Evolutionary conservation across 179 eudicot genomes (phyloP), one percentile per base, ranked within the genome.

Genomic region (Pouteria campechiana): DNA sequence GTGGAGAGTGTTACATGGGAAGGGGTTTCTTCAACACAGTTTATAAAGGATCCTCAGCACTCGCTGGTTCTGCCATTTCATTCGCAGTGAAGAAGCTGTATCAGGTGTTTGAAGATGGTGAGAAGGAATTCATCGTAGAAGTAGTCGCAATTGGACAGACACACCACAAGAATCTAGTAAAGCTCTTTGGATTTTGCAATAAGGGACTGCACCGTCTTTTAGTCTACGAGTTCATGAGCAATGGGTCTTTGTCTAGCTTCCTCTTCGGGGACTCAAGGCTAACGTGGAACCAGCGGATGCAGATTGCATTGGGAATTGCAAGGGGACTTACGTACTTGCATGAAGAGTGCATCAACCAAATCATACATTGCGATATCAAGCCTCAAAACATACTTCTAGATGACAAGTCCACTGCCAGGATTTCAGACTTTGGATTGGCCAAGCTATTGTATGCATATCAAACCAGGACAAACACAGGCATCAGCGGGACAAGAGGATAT

Each of bases 281-380:
- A 6, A 43, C 33, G 16, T 53, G 49, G 58, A 33, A 6, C 0
- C 39, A 30, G 7, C 23, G 42, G 42, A 42, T 15, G 0, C 11
- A 33, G 19, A 36, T 51, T 8, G 66, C 60, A 1, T 7, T 38
- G 5, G 60, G 67, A 9, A 25, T 53, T n/a, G 59, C 67, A 5
- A 40, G 25, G 44, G 67, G 60, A 24, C 55, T 61, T 3, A 13
- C 44, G 9, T 61, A 61, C 32, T 34, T 52, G 6, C 66, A 60
- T 36, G 66, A 60, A 19, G 66, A 61, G 16, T 61, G 67, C 48
- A 41, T 39, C 40, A 40, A 20, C 7, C 67, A 61, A 37, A 61
- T 61, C 31, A 61, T 61, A 37, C 67, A 61, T 32, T 54, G 67
- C 31, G 67, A 61, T 19, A 53, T 61, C 5, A 61, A 61, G 45